phyloP scores from a whole-genome alignment of 345 rosid species.

The Erysimum cheiranthoides region DNA sequence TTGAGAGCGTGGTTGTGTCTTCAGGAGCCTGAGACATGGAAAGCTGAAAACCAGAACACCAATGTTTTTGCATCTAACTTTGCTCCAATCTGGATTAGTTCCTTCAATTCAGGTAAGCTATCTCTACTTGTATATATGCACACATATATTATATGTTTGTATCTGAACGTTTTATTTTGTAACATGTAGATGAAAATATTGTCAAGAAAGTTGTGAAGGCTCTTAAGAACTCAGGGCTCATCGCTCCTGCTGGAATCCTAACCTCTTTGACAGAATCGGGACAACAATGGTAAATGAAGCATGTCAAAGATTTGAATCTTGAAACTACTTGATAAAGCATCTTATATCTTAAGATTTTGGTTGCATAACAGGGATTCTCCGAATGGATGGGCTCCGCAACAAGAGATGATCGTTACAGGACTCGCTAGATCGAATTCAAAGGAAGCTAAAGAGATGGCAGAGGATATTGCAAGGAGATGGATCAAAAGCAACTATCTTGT shows the following conservation, averaged over 20 bases:
- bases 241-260: constrained; percentile 70
- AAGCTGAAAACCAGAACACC: constrained; percentile 65
- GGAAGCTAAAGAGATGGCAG: constrained; percentile 69
- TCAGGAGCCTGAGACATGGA: constrained; percentile 67
- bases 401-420: constrained; percentile 82
- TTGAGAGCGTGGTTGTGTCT: constrained; percentile 3
- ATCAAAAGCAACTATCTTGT: constrained; percentile 64
- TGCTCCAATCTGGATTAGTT: constrained; percentile 75
- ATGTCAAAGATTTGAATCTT: neutral
- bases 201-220: constrained; percentile 63
- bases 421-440: constrained; percentile 56
- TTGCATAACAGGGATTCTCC: constrained; percentile 79
- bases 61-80: constrained; percentile 81
- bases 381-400: constrained; percentile 94
- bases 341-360: neutral
- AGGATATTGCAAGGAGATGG: constrained; percentile 80
- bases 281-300: constrained; percentile 69
- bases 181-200: constrained; percentile 56
- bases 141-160: neutral
- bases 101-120: constrained; percentile 72
- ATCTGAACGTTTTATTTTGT: constrained; percentile 25
- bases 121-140: constrained; percentile 1
- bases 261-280: constrained; percentile 72
- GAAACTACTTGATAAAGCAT: neutral
- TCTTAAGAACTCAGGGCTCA: constrained; percentile 70